These are phyloP conservation scores for Xylaria sp. DNA, from an alignment of 2,329 filamentous ascomycete genomes.

Conservation along the genomic window DNA sequence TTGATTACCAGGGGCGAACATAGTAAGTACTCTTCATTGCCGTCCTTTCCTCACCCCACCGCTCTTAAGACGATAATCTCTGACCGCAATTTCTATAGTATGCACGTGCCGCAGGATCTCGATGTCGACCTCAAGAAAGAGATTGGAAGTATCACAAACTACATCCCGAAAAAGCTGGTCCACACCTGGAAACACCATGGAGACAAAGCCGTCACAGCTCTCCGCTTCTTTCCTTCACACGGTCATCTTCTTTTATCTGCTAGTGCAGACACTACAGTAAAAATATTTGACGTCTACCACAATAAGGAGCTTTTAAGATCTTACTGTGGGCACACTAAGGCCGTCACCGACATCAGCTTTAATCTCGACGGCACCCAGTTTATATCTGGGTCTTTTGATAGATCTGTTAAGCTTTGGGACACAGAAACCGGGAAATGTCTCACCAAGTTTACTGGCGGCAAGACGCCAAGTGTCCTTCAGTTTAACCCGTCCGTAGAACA, in stretches of 20 bases:
- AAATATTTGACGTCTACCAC: conserved; percentile 96
- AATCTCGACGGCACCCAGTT: conserved; percentile 85
- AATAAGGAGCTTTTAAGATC: conserved; percentile 87
- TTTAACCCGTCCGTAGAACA: conserved; percentile 87
- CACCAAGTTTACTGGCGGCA: conserved; percentile 89
- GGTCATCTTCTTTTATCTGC: conserved; percentile 90
- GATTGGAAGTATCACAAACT: conserved; percentile 83
- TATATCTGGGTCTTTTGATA: conserved; percentile 91
- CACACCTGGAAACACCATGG: conserved; percentile 88
- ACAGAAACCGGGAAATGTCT: conserved; percentile 93
- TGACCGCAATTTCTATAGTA: conserved; percentile 53
- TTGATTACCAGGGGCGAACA: conserved; percentile 94
- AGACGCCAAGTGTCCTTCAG: conserved; percentile 92
- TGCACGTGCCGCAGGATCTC: conserved; percentile 95
- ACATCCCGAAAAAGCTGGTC: conserved; percentile 91
- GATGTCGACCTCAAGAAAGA: conserved; percentile 88
- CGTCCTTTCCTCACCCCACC: background rate
- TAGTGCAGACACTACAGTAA: conserved; percentile 90
- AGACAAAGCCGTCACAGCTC: conserved; percentile 84
- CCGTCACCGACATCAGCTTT: conserved; percentile 90
- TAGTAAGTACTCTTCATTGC: conserved; percentile 60
- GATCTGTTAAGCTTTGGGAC: conserved; percentile 98
- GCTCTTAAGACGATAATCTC: background rate
- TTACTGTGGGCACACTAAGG: conserved; percentile 91
- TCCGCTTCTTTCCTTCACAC: conserved; percentile 89